Conservation (phyloP, 768 basidiomycete species). For the Mycena rosella region DNA sequence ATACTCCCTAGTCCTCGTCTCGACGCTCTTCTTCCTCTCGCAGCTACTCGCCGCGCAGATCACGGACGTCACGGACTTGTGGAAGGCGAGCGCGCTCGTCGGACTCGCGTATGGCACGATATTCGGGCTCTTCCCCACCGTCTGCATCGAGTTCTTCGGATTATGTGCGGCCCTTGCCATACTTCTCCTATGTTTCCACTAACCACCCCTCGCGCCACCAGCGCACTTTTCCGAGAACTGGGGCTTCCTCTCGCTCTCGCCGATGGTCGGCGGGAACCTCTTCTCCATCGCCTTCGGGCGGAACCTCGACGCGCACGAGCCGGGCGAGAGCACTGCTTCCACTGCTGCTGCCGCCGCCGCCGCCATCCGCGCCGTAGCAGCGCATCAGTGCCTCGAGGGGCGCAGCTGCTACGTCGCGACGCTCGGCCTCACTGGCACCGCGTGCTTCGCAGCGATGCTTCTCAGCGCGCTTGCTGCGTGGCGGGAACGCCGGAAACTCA, state of each 20-base stretch:
- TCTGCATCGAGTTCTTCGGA: constrained; percentile 81
- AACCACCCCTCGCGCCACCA: constrained; percentile 41
- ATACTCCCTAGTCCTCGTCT: constrained; percentile 76
- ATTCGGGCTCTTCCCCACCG: constrained; percentile 70
- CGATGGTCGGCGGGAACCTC: constrained; percentile 72
- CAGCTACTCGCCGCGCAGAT: constrained; percentile 72
- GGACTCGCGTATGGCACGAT: constrained; percentile 68
- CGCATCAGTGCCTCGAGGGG: constrained; percentile 62
- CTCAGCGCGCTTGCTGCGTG: constrained; percentile 54
- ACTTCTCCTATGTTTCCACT: not conserved
- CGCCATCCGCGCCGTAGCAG: not conserved
- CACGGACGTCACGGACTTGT: constrained; percentile 71
- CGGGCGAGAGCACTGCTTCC: constrained; percentile 33
- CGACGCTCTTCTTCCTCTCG: constrained; percentile 76
- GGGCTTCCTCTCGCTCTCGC: constrained; percentile 72
- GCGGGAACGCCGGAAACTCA: constrained; percentile 48
- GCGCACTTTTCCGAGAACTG: constrained; percentile 79
- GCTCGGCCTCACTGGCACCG: constrained; percentile 50
- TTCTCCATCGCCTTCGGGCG: constrained; percentile 77
- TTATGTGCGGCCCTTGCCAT: constrained; percentile 59
- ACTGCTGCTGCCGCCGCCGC: not conserved
- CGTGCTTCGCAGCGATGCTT: constrained; percentile 51
- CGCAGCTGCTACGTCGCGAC: constrained; percentile 44
- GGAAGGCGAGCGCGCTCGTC: constrained; percentile 63
- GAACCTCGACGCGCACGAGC: constrained; percentile 73